Evolutionary conservation across 2,329 filamentous ascomycete genomes (phyloP), one percentile per base, ranked within the genome.

Genomic region (Penicillium glabrum): DNA sequence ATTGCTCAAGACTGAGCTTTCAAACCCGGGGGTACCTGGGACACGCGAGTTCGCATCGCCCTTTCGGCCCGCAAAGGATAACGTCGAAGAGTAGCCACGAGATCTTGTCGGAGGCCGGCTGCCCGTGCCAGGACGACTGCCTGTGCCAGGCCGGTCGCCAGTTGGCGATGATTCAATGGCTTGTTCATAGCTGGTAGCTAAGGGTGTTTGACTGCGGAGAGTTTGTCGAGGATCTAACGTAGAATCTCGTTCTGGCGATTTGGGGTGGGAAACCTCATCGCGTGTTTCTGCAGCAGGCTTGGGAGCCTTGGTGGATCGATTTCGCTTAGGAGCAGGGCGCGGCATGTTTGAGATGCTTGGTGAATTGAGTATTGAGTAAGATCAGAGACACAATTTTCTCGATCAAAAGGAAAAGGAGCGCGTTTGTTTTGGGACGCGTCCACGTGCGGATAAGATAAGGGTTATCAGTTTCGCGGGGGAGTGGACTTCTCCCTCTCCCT

Each of bases 1-100:
- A 58, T 77, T 76, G 58, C 74, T 77, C 54, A 79, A 55, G 52
- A 78, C 69, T 3, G 76, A 79, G 52, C 65, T 75, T 50, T 79
- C 76, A 53, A 74, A 75, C 5, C 67, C 72, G 39, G 77, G 77
- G 9, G 77, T 79, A 11, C 72, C 75, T 26, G 72, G 71, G 24
- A 74, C 61, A 24, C 69, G 72, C 23, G 72, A 71, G 50, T 58
- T 64, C 27, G 62, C 62, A 45, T 76, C 73, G n/a, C 69, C 71
- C 60, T 72, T 72, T 48, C 72, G 68, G n/a, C 71, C 72, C 19
- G 64, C 72, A 37, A 75, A 61, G 7, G 73, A 75, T 24, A 75
- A 57, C 13, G 73, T 75, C 39, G 74, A 74, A 4, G 74, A 76
- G 53, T 75, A 76, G 27, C 74, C 74, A 21, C 74, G 72, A 44